These are phyloP conservation scores for Kalmanozyma brasiliensis DNA, from an alignment of 1,284 basidiomycete species.

Conservation along the genomic window DNA sequence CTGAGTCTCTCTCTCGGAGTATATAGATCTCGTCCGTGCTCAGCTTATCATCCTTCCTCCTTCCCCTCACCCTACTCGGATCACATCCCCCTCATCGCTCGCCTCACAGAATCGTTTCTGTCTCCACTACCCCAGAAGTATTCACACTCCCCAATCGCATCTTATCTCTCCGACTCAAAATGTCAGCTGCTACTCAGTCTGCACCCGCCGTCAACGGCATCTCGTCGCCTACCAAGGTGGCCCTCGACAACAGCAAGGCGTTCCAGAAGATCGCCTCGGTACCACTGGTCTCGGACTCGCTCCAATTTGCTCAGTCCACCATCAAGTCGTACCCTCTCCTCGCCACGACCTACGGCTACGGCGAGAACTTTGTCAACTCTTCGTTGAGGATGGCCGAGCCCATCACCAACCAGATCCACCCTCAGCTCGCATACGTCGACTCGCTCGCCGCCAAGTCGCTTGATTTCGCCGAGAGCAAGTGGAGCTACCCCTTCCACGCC, in stretches of 20 bases:
- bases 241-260: slow-evolving; percentile 52
- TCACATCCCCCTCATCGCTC: not conserved
- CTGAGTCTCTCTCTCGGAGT: not conserved
- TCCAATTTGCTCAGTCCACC: slow-evolving; percentile 57
- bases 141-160: not conserved
- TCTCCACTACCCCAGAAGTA: slow-evolving; percentile 2
- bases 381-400: slow-evolving; percentile 58
- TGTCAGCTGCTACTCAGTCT: slow-evolving; percentile 51
- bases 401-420: slow-evolving; percentile 54
- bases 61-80: not conserved
- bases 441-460: slow-evolving; percentile 58
- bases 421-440: slow-evolving; percentile 63
- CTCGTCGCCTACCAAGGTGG: slow-evolving; percentile 38
- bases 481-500: slow-evolving; percentile 66
- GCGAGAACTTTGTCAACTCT: slow-evolving; percentile 50
- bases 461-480: slow-evolving; percentile 63
- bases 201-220: slow-evolving; percentile 40
- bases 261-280: slow-evolving; percentile 55
- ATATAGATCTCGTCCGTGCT: slow-evolving; percentile 3
- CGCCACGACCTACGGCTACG: slow-evolving; percentile 55
- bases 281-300: slow-evolving; percentile 60
- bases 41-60: not conserved
- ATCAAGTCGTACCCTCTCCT: slow-evolving; percentile 58
- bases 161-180: not conserved
- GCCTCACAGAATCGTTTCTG: not conserved